A percentile compares a stretch with the other conserved stretches of the same genome.
Conservation (phyloP, 768 basidiomycete genomes). For the Cyathus striatus region DNA sequence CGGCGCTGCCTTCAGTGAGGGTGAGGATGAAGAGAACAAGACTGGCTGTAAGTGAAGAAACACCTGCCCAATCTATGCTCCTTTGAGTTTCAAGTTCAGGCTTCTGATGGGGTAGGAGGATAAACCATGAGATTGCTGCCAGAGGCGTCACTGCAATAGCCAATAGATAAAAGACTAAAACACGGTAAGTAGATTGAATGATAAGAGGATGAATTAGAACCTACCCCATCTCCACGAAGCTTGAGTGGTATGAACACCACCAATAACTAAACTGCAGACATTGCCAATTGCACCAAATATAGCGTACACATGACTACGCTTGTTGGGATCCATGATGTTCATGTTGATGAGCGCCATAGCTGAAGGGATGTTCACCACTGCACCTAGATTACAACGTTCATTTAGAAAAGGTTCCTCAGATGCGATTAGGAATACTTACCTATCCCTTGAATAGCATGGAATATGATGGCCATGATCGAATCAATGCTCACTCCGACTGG, state of each 20-base stretch:
- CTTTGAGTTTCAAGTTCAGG: too few relatives aligned
- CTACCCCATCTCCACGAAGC: too few relatives aligned
- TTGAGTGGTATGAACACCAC: too few relatives aligned
- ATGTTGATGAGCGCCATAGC: too few relatives aligned
- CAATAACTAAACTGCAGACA: background rate
- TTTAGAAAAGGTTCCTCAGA: background rate
- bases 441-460: too few relatives aligned
- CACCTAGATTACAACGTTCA: background rate
- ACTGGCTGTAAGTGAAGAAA: background rate
- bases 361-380: background rate
- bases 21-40: background rate
- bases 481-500: too few relatives aligned
- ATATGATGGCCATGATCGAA: background rate
- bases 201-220: too few relatives aligned
- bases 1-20: background rate
- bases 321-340: background rate
- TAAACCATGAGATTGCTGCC: too few relatives aligned
- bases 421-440: background rate
- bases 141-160: too few relatives aligned
- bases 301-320: background rate
- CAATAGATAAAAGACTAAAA: too few relatives aligned
- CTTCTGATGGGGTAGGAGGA: background rate
- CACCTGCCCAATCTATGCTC: too few relatives aligned
- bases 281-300: background rate
- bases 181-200: too few relatives aligned